phyloP scores from a whole-genome alignment of 2,329 filamentous ascomycete species.

The Boeremia exigua region DNA sequence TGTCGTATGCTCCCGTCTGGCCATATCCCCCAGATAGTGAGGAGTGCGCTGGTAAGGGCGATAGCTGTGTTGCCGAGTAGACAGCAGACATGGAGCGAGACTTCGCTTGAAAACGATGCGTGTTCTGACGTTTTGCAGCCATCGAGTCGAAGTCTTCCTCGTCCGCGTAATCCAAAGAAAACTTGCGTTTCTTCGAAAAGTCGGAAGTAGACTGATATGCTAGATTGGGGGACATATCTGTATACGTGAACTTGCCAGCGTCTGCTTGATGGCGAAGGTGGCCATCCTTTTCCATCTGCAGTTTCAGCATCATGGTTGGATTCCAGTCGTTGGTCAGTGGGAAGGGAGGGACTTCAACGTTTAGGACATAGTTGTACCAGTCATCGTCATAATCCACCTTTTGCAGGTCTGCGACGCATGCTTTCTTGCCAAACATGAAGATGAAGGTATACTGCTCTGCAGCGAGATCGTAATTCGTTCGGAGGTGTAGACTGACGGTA shows the following conservation, averaged over 20 bases:
- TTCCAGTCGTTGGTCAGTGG: slow-evolving; percentile 62
- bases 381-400: slow-evolving; percentile 65
- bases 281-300: slow-evolving; percentile 65
- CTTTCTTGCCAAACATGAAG: slow-evolving; percentile 81
- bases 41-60: slow-evolving; percentile 48
- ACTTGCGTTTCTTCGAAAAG: slow-evolving; percentile 41
- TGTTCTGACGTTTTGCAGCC: slow-evolving; percentile 47
- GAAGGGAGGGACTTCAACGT: slow-evolving; percentile 73
- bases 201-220: slow-evolving; percentile 40
- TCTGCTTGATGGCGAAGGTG: slow-evolving; percentile 58
- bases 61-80: slow-evolving; percentile 44
- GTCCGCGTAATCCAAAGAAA: slow-evolving; percentile 39
- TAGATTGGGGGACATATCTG: slow-evolving; percentile 51
- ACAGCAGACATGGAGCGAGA: slow-evolving; percentile 38
- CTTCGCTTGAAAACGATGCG: slow-evolving; percentile 45
- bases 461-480: slow-evolving; percentile 76
- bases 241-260: slow-evolving; percentile 68
- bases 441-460: slow-evolving; percentile 61
- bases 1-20: slow-evolving; percentile 48
- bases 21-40: slow-evolving; percentile 44
- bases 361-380: slow-evolving; percentile 73
- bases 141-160: slow-evolving; percentile 34
- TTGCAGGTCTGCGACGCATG: slow-evolving; percentile 70
- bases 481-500: slow-evolving; percentile 75
- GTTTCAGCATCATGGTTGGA: slow-evolving; percentile 63